A percentile compares a stretch with the other conserved stretches of the same genome.
These are phyloP conservation scores for Colletotrichum gloeosporioides DNA, from an alignment of 2,329 filamentous ascomycete species.

Conservation along the genomic window DNA sequence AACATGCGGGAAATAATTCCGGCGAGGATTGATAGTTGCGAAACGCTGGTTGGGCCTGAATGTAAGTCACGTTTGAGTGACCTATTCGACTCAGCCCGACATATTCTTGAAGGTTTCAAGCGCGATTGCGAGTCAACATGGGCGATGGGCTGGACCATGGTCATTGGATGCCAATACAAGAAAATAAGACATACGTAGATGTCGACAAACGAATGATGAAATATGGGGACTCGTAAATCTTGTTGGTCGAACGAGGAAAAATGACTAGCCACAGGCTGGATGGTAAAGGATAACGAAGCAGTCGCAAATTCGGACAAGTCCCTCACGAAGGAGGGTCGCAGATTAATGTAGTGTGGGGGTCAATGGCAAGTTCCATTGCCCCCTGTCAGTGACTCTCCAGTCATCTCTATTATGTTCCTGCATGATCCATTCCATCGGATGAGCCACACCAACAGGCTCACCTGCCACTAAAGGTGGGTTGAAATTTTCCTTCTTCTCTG, in stretches of 20 bases:
- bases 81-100: neutral
- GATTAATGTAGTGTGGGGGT: neutral
- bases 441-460: neutral
- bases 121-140: neutral
- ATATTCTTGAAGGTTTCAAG: neutral
- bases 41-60: neutral
- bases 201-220: neutral
- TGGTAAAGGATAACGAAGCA: neutral
- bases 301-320: neutral
- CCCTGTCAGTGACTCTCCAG: neutral
- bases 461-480: neutral
- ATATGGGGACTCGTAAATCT: neutral
- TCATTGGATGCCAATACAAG: neutral
- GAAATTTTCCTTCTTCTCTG: neutral
- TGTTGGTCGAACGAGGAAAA: neutral
- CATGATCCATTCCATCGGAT: neutral
- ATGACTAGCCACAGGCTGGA: neutral
- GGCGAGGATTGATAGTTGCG: neutral
- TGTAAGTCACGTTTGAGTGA: neutral
- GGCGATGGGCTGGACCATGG: neutral
- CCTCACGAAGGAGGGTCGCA: neutral
- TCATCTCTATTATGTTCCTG: neutral
- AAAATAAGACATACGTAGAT: neutral
- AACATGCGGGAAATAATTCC: neutral
- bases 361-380: neutral